Conservation (phyloP, 768 basidiomycete species). For the Tephrocybe sp. region DNA sequence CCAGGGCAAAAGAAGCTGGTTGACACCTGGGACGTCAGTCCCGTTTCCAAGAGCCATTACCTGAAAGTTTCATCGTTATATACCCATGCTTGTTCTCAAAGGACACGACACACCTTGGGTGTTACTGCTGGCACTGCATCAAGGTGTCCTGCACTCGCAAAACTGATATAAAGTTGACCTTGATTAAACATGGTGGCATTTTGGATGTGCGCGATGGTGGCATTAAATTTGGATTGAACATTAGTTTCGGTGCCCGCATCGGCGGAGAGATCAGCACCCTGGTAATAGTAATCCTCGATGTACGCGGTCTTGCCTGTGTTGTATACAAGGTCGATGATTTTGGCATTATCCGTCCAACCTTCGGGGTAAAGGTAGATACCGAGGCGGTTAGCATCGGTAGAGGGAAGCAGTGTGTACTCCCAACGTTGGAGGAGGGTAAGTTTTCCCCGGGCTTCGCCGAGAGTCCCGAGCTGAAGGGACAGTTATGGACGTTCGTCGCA, state of each 20-base stretch:
- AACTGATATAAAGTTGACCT: slow-evolving; percentile 46
- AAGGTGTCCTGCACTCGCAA: slow-evolving; percentile 42
- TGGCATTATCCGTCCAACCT: slow-evolving; percentile 49
- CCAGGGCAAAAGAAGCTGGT: slow-evolving; percentile 42
- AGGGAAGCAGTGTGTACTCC: slow-evolving; percentile 37
- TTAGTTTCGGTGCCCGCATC: slow-evolving; percentile 34
- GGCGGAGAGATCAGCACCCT: slow-evolving; percentile 26
- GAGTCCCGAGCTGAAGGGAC: slow-evolving; percentile 36
- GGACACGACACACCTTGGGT: slow-evolving; percentile 27
- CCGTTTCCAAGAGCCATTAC: slow-evolving; percentile 43
- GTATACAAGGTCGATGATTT: slow-evolving; percentile 41
- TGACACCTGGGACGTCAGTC: slow-evolving; percentile 34
- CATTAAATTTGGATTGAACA: slow-evolving; percentile 41
- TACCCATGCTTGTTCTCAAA: not conserved
- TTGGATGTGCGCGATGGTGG: slow-evolving; percentile 35
- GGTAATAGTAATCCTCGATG: slow-evolving; percentile 48
- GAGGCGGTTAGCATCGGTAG: slow-evolving; percentile 33
- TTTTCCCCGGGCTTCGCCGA: slow-evolving; percentile 51
- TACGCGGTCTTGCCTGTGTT: slow-evolving; percentile 36
- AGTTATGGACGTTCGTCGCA: too few relatives aligned
- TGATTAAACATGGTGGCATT: slow-evolving; percentile 35
- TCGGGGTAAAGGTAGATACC: slow-evolving; percentile 41
- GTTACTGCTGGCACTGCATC: slow-evolving; percentile 30
- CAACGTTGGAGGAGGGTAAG: slow-evolving; percentile 49
- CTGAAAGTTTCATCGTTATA: slow-evolving; percentile 37